Evolutionary conservation across 1,284 basidiomycete genomes (phyloP).

Genomic region (Pyrrhoderma noxium): DNA sequence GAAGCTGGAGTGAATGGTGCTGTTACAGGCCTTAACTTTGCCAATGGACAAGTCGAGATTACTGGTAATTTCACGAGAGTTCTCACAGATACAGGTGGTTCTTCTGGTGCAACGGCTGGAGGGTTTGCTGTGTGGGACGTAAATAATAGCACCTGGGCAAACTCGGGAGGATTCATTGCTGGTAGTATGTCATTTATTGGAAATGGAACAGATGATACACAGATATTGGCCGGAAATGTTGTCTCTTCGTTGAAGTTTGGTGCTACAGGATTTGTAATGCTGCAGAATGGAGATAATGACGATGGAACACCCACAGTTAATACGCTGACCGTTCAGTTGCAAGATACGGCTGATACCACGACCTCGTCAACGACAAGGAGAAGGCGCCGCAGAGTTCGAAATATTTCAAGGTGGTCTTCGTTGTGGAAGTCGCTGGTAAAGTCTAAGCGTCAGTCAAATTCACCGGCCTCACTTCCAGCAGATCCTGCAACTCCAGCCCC

Average conservation of each 20-base stretch:
- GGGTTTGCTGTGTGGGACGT: constrained; percentile 80
- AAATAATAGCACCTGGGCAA: constrained; percentile 57
- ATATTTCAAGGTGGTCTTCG: constrained; percentile 42
- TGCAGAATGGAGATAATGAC: constrained; percentile 47
- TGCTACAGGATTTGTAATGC: constrained; percentile 62
- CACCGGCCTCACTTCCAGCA: constrained; percentile 44
- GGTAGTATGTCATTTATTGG: constrained; percentile 72
- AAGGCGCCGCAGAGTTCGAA: constrained; percentile 33
- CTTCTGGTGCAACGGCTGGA: constrained; percentile 37
- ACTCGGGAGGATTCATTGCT: constrained; percentile 63
- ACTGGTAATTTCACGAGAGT: constrained; percentile 71
- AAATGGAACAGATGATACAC: constrained; percentile 36
- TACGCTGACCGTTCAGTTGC: constrained; percentile 51
- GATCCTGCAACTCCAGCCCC: constrained; percentile 56
- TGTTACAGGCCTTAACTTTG: constrained; percentile 56
- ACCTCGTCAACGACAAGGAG: constrained; percentile 25
- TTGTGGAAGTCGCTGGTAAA: constrained; percentile 32
- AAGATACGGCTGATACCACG: constrained; percentile 26
- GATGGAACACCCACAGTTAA: constrained; percentile 47
- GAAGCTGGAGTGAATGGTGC: constrained; percentile 72
- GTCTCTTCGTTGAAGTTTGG: constrained; percentile 50
- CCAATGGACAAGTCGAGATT: constrained; percentile 50
- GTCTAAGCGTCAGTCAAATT: constrained; percentile 39
- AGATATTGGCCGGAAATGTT: constrained; percentile 64
- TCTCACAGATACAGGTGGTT: constrained; percentile 32